Conservation (phyloP, 345 rosid species). For the Geranium brycei region DNA sequence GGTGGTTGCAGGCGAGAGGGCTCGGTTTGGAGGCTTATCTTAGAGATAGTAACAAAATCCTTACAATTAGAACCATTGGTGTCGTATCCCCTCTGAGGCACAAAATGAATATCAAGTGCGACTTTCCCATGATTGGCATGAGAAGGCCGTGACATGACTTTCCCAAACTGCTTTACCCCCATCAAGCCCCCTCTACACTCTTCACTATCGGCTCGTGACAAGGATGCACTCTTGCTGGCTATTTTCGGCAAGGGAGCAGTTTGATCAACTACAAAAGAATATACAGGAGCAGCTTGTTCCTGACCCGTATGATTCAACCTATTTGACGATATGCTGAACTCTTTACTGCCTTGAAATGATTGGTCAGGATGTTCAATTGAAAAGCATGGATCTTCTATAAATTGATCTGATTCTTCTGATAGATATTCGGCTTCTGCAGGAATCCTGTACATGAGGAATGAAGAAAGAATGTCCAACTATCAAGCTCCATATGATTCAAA, state of each 20-base stretch:
- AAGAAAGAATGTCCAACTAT: background rate
- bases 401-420: constrained; percentile 49
- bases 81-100: constrained; percentile 18
- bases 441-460: constrained; percentile 37
- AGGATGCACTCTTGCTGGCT: constrained; percentile 7
- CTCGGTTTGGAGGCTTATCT: constrained; percentile 60
- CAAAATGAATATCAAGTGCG: background rate
- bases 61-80: constrained; percentile 31
- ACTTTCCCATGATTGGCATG: no score
- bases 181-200: constrained; percentile 19
- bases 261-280: constrained; percentile 43
- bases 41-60: constrained; percentile 61
- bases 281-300: constrained; percentile 14
- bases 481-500: no score
- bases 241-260: constrained; percentile 6
- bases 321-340: constrained; percentile 56
- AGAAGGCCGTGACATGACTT: constrained; percentile 20
- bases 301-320: constrained; percentile 37
- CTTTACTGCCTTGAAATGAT: constrained; percentile 40
- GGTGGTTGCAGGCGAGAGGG: constrained; percentile 86
- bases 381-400: constrained; percentile 31
- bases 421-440: constrained; percentile 50
- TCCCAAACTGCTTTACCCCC: constrained; percentile 27
- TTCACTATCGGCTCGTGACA: constrained; percentile 17
- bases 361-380: constrained; percentile 49